phyloP scores from a whole-genome alignment of 1,284 basidiomycete genomes.

The Papiliotrema nemorosa region DNA sequence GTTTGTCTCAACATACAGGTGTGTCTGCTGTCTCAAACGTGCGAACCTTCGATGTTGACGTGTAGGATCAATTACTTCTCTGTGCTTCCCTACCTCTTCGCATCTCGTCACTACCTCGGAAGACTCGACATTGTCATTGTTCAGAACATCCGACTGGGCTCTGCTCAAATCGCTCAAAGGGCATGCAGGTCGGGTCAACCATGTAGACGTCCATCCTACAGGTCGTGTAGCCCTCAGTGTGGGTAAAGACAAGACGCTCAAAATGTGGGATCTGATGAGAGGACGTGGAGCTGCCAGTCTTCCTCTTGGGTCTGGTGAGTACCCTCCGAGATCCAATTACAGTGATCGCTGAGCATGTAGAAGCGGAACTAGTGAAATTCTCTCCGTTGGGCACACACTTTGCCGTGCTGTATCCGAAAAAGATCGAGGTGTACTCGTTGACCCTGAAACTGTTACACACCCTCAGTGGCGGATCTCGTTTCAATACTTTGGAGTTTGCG shows the following conservation, averaged over 20 bases:
- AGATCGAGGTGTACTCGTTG: conserved; percentile 75
- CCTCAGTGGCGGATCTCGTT: conserved; percentile 64
- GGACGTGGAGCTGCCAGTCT: conserved; percentile 85
- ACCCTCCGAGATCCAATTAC: neutral
- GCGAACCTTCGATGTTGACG: neutral
- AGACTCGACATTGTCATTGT: conserved; percentile 83
- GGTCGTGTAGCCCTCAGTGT: conserved; percentile 87
- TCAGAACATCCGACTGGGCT: conserved; percentile 89
- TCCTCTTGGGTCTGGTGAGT: conserved; percentile 75
- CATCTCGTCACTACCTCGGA: conserved; percentile 86
- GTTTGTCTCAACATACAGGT: conserved; percentile 90
- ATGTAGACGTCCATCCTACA: conserved; percentile 84
- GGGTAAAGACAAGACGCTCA: conserved; percentile 80
- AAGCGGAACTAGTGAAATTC: conserved; percentile 84
- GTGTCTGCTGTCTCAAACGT: conserved; percentile 25
- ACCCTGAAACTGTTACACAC: conserved; percentile 68
- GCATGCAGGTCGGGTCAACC: conserved; percentile 88
- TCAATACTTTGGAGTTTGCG: conserved; percentile 71
- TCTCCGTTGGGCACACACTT: conserved; percentile 70
- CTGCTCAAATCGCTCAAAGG: conserved; percentile 84
- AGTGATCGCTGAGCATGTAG: conserved; percentile 49
- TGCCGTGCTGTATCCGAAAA: conserved; percentile 69
- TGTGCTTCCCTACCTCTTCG: conserved; percentile 81
- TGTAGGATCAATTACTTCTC: conserved; percentile 82
- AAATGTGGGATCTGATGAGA: conserved; percentile 99